Evolutionary conservation across 495 filamentous ascomycete species (phyloP).

Genomic region (Lasiosphaeria ovina): DNA sequence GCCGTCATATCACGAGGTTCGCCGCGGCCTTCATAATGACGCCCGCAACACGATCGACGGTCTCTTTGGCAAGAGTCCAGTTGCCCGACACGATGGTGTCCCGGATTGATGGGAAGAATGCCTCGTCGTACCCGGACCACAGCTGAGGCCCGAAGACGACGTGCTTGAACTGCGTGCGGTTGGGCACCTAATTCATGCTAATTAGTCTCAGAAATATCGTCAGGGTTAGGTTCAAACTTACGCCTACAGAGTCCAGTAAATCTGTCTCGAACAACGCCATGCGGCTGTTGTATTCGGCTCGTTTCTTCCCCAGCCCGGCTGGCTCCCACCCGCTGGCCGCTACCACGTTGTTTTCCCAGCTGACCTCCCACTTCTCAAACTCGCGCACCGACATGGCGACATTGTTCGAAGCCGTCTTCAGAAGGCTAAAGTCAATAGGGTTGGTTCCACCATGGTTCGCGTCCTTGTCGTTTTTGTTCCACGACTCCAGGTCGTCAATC

Average conservation of each 20-base stretch:
- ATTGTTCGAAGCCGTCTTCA: slow-evolving; percentile 59
- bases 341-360: slow-evolving; percentile 67
- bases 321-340: slow-evolving; percentile 69
- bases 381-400: slow-evolving; percentile 57
- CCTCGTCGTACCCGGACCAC: slow-evolving; percentile 72
- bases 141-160: slow-evolving; percentile 79
- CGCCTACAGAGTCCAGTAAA: slow-evolving; percentile 75
- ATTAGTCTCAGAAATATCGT: background rate
- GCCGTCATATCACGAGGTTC: slow-evolving; percentile 11
- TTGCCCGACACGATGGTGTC: slow-evolving; percentile 74
- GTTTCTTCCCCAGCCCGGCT: slow-evolving; percentile 57
- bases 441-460: slow-evolving; percentile 23
- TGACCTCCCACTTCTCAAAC: slow-evolving; percentile 71
- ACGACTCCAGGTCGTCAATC: slow-evolving; percentile 62
- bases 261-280: slow-evolving; percentile 80
- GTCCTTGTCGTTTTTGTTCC: slow-evolving; percentile 30
- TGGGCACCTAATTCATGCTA: slow-evolving; percentile 61
- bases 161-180: slow-evolving; percentile 93
- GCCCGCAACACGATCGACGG: slow-evolving; percentile 68
- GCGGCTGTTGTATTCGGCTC: slow-evolving; percentile 65
- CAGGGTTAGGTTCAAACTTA: slow-evolving; percentile 43
- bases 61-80: slow-evolving; percentile 65
- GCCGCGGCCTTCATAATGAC: slow-evolving; percentile 64
- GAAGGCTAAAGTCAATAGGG: slow-evolving; percentile 53
- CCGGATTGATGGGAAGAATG: slow-evolving; percentile 80